Percentiles rank a stretch among this genome's conserved stretches.
These are phyloP conservation scores for Mycocentrospora acerina DNA, from an alignment of 2,329 filamentous ascomycete genomes.

Conservation along the genomic window DNA sequence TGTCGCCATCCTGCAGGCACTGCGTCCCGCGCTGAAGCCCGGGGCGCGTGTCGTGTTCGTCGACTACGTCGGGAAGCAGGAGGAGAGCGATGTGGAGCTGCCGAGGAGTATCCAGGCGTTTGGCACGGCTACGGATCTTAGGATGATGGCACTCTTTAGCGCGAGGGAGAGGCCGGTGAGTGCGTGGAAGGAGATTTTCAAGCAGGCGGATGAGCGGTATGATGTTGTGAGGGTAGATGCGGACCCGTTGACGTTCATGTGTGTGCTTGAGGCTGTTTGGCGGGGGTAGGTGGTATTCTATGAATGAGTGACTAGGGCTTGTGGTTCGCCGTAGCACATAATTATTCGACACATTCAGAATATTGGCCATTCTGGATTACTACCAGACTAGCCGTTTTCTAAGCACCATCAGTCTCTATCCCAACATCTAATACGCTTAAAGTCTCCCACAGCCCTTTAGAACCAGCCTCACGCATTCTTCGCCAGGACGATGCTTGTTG, in stretches of 20 bases:
- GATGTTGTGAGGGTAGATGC: conserved; percentile 37
- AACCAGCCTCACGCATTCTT: too few species aligned
- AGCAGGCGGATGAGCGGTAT: conserved; percentile 50
- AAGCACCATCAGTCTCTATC: too few species aligned
- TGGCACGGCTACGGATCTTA: conserved; percentile 48
- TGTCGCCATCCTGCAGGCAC: conserved; percentile 41
- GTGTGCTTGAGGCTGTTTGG: conserved; percentile 34
- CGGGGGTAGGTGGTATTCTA: conserved; percentile 6
- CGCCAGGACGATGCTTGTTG: too few species aligned
- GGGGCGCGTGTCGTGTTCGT: conserved; percentile 52
- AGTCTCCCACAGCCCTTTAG: too few species aligned
- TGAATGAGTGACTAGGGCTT: neutral
- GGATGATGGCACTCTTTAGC: conserved; percentile 55
- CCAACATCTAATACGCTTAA: too few species aligned
- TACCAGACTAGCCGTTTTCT: too few species aligned
- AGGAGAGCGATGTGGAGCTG: conserved; percentile 25
- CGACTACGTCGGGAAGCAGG: conserved; percentile 39
- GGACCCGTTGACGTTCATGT: conserved; percentile 25
- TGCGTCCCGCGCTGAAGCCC: conserved; percentile 58
- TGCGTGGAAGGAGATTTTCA: conserved; percentile 52
- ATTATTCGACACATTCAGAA: too few species aligned
- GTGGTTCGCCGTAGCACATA: too few species aligned
- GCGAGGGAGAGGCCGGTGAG: conserved; percentile 49
- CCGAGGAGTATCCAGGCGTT: conserved; percentile 27
- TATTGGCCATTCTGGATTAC: too few species aligned